Evolutionary conservation across 352 stramenopile species (phyloP).

Genomic region (Phytophthora brassicae): DNA sequence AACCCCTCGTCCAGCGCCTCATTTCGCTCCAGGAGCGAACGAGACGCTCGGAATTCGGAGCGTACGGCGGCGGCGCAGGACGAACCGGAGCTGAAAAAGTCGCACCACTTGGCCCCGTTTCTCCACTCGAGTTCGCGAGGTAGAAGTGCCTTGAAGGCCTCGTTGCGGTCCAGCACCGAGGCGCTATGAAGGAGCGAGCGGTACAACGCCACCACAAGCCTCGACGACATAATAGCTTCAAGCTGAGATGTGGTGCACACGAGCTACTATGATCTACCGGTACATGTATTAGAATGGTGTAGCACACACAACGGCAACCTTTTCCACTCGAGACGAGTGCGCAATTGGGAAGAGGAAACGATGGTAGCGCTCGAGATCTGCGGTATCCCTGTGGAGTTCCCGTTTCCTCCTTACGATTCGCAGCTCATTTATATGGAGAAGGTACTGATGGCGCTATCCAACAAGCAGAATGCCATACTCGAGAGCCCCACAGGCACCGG

Average conservation of each 20-base stretch:
- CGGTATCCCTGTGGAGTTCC: conserved; percentile 93
- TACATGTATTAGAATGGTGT: neutral
- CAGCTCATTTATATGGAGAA: conserved; percentile 98
- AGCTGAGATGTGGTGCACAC: conserved; percentile 11
- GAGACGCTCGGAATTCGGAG: conserved; percentile 42
- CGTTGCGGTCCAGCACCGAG: conserved; percentile 57
- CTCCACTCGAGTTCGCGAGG: conserved; percentile 64
- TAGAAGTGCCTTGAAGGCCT: conserved; percentile 72
- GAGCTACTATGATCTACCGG: too few species aligned
- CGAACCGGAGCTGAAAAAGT: conserved; percentile 59
- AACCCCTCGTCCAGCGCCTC: conserved; percentile 64
- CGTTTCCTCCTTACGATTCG: conserved; percentile 96
- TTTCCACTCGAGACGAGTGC: too few species aligned
- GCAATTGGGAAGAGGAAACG: conserved; percentile 2
- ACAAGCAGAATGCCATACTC: conserved; percentile 95
- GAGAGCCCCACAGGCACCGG: conserved; percentile 98
- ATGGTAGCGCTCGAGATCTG: conserved; percentile 87
- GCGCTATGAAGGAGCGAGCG: conserved; percentile 68
- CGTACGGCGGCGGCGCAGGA: conserved; percentile 62
- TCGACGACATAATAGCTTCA: conserved; percentile 27
- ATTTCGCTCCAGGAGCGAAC: conserved; percentile 19
- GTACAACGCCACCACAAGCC: conserved; percentile 69
- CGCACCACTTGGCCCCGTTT: conserved; percentile 43
- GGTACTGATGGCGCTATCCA: conserved; percentile 90
- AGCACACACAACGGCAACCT: conserved; percentile 29